These are phyloP conservation scores for Colletotrichum tofieldiae DNA, from an alignment of 2,329 filamentous ascomycete genomes.

Conservation along the genomic window DNA sequence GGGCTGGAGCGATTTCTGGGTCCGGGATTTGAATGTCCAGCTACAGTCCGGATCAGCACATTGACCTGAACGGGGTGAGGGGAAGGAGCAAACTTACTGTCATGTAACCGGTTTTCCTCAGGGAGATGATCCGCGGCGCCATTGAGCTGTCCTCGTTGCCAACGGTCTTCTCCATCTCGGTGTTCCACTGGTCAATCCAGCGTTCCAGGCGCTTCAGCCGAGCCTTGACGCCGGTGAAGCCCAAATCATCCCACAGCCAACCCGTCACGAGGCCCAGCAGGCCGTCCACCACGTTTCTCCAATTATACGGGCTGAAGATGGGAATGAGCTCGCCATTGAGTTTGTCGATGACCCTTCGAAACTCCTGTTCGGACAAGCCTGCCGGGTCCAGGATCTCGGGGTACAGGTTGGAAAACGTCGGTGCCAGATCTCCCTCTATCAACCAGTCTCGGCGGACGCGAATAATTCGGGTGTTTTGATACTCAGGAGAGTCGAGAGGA, in stretches of 20 bases:
- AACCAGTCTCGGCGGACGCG: conserved; percentile 94
- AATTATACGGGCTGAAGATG: conserved; percentile 85
- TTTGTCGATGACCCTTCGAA: conserved; percentile 84
- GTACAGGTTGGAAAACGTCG: conserved; percentile 95
- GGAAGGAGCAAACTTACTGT: conserved; percentile 68
- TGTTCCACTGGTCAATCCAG: conserved; percentile 92
- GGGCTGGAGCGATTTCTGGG: conserved; percentile 76
- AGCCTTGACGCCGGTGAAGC: conserved; percentile 82
- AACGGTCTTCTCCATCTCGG: conserved; percentile 72
- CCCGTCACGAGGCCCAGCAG: conserved; percentile 86
- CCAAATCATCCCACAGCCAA: conserved; percentile 95
- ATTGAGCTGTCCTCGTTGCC: conserved; percentile 66
- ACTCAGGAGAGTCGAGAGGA: conserved; percentile 81
- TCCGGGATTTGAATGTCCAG: conserved; percentile 87
- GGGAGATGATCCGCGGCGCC: conserved; percentile 81
- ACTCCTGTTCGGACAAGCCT: conserved; percentile 87
- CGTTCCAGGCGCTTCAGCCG: conserved; percentile 79
- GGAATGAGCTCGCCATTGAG: conserved; percentile 83
- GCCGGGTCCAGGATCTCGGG: conserved; percentile 94
- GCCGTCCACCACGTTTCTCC: conserved; percentile 85
- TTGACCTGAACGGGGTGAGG: background rate
- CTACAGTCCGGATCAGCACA: conserved; percentile 58
- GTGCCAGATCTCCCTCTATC: conserved; percentile 88
- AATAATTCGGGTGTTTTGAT: conserved; percentile 87
- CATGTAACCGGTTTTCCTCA: conserved; percentile 91